Conservation (phyloP, 2,329 filamentous ascomycete genomes). For the Paramyrothecium roridum region DNA sequence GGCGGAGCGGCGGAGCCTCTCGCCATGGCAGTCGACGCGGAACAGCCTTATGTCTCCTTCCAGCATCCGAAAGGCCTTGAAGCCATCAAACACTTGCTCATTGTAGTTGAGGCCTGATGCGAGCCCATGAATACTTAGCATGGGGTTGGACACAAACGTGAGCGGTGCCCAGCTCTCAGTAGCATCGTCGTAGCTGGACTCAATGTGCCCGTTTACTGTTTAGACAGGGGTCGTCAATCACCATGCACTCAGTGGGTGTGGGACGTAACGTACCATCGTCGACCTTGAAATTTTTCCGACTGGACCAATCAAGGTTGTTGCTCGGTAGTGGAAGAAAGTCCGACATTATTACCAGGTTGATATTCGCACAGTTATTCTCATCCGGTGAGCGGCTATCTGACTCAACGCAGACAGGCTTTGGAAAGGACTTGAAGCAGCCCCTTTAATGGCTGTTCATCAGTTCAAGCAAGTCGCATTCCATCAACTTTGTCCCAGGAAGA, state of each 20-base stretch:
- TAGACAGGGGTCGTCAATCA: not conserved
- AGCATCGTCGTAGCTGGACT: slow-evolving; percentile 74
- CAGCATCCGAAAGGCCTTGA: slow-evolving; percentile 79
- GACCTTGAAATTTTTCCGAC: not conserved
- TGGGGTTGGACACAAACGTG: slow-evolving; percentile 77
- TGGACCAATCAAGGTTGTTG: no score
- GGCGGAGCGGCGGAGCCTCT: slow-evolving; percentile 80
- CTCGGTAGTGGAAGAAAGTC: no score
- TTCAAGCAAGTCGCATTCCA: no score
- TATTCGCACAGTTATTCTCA: no score
- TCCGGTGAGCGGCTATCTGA: no score
- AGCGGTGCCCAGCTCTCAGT: slow-evolving; percentile 76
- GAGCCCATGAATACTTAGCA: slow-evolving; percentile 90
- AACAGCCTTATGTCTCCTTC: slow-evolving; percentile 41
- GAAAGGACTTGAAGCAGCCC: no score
- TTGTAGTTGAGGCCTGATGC: slow-evolving; percentile 94
- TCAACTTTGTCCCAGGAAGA: no score
- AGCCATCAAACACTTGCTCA: slow-evolving; percentile 96
- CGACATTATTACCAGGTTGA: no score
- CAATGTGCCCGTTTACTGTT: slow-evolving; percentile 91
- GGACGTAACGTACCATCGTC: not conserved
- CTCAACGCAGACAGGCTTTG: no score
- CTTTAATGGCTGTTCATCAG: no score
- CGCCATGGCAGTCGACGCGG: slow-evolving; percentile 80
- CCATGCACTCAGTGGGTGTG: not conserved